Evolutionary conservation across 768 basidiomycete genomes (phyloP).

Genomic region (Psilocybe tampanensis): DNA sequence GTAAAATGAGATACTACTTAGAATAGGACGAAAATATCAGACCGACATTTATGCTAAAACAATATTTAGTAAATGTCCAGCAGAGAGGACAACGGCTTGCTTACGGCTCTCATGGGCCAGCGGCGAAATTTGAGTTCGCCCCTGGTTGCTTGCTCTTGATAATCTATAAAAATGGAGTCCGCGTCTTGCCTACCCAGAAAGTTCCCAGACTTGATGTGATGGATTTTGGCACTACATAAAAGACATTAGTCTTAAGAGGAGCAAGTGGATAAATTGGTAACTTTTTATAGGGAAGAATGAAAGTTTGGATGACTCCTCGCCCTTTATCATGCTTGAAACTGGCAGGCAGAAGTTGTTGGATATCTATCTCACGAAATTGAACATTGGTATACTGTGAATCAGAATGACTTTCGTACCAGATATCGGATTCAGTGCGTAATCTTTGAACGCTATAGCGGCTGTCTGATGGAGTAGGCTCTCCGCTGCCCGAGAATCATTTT

Average conservation of each 20-base stretch:
- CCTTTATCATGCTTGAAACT: slow-evolving; percentile 24
- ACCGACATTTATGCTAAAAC: slow-evolving; percentile 68
- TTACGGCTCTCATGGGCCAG: slow-evolving; percentile 70
- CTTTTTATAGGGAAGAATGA: slow-evolving; percentile 50
- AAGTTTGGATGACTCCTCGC: slow-evolving; percentile 42
- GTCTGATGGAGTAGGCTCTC: slow-evolving; percentile 37
- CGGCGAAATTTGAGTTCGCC: slow-evolving; percentile 65
- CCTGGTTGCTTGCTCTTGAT: slow-evolving; percentile 63
- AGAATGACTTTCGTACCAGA: slow-evolving; percentile 29
- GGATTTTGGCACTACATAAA: slow-evolving; percentile 63
- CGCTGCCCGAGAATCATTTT: slow-evolving; percentile 31
- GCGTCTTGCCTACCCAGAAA: slow-evolving; percentile 45
- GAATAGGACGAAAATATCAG: background rate
- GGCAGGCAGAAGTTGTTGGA: slow-evolving; percentile 22
- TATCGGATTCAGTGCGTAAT: slow-evolving; percentile 31
- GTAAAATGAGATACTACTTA: slow-evolving; percentile 8
- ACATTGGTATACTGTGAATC: background rate
- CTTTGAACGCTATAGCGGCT: slow-evolving; percentile 30
- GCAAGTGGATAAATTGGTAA: slow-evolving; percentile 13
- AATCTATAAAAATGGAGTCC: slow-evolving; percentile 60
- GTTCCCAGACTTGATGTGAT: slow-evolving; percentile 52
- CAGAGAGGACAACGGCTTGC: slow-evolving; percentile 27
- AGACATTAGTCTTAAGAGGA: background rate
- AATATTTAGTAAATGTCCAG: too few species aligned
- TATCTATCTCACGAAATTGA: slow-evolving; percentile 24